Base-by-base conservation (phyloP, 2,329 filamentous ascomycete species). In the Microcera coccophila region DNA sequence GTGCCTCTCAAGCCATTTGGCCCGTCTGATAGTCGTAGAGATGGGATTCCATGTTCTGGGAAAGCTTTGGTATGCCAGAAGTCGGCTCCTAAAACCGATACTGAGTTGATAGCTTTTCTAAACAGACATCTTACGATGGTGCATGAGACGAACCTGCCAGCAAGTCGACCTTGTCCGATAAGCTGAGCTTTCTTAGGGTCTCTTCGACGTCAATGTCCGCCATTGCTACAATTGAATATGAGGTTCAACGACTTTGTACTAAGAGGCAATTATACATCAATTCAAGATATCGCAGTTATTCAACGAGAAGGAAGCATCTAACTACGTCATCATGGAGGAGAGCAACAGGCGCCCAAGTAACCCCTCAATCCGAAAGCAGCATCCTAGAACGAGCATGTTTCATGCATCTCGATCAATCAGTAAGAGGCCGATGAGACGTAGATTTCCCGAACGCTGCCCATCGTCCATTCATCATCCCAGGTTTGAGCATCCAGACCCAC, bases 1-100 rank as follows among this genome's bases (percentile, higher is more conserved):
- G 77, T 81, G 38, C 82, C 83, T 50, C 84, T 73, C 24, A 84
- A 76, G 38, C 84, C 84, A 60, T 85, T 86, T 28, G 84, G 84
- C 0, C 84, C 83, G 53, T 87, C 84, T 28, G 79, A 78, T 36
- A 82, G 72, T 36, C 83, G 78, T 22, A 86, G 69, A 0, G 82
- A 79, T 5, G 82, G 82, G 24, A 86, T 72, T 2, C 77, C 76
- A 54, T 81, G 73, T 17, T 78, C 61, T 9, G 78, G 77, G 5
- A 86, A 68, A 12, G 76, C 62, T 52, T 78, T 76, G 24, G 82
- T 84, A 56, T 85, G 80, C 83, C 83, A 87, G 57, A 85, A 85
- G 63, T 86, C 82, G 50, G 76, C 73, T 43, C 80, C 80, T 76
- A 42, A 14, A 14, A 28, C 14, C 9, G 14, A 9, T 28, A 9